Conservation (phyloP, 805 yeast species). For the Brettanomyces custersianus region DNA sequence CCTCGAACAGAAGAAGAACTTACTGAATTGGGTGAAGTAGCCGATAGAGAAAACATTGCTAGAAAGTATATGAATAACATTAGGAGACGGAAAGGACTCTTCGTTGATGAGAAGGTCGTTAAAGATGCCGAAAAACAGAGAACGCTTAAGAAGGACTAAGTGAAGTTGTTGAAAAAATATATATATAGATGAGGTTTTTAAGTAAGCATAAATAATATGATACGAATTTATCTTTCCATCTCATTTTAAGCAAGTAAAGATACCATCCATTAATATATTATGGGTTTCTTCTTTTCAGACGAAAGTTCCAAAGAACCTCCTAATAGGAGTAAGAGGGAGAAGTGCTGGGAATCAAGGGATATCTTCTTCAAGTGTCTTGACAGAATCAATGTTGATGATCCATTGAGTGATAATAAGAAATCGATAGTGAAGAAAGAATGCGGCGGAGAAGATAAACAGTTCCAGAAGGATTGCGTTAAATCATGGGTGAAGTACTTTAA, state of each 20-base stretch:
- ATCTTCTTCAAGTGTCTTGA: conserved; percentile 67
- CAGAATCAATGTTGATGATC: conserved; percentile 55
- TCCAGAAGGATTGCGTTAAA: conserved; percentile 68
- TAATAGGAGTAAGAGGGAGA: conserved; percentile 57
- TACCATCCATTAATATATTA: background rate
- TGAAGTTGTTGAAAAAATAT: background rate
- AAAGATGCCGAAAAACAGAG: conserved; percentile 92
- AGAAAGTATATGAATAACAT: conserved; percentile 75
- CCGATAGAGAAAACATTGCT: conserved; percentile 83
- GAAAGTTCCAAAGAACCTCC: conserved; percentile 29
- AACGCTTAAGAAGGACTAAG: conserved; percentile 62
- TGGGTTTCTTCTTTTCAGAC: conserved; percentile 29
- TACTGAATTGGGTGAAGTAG: conserved; percentile 87
- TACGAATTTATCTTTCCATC: background rate
- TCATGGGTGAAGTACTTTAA: conserved; percentile 90
- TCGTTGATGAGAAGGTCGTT: conserved; percentile 83
- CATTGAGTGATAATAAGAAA: conserved; percentile 41
- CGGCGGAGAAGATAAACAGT: conserved; percentile 43
- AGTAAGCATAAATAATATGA: too few relatives aligned
- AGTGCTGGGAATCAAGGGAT: conserved; percentile 91
- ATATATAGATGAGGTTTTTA: background rate
- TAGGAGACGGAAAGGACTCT: conserved; percentile 80
- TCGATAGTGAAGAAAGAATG: conserved; percentile 44
- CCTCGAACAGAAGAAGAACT: conserved; percentile 96
- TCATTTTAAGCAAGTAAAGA: background rate